phyloP scores from a whole-genome alignment of 345 rosid genomes.

The Rubroshorea leprosula region DNA sequence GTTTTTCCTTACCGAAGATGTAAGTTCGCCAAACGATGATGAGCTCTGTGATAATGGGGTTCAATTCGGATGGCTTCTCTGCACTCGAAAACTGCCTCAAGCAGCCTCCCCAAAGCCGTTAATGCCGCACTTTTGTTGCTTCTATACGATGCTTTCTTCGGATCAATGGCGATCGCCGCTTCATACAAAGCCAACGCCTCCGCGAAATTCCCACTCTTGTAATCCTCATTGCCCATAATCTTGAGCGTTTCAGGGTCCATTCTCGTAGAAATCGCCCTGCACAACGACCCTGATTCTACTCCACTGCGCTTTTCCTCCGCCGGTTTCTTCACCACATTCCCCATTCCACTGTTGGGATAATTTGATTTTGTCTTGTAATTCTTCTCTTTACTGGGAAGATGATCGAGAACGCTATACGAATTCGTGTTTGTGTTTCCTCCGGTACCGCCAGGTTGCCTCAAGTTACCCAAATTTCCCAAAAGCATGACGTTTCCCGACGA shows the following conservation, averaged over 20 bases:
- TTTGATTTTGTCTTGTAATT: constrained; percentile 17
- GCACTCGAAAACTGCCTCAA: constrained; percentile 88
- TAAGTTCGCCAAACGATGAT: constrained; percentile 79
- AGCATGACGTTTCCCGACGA: constrained; percentile 85
- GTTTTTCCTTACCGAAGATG: constrained; percentile 52
- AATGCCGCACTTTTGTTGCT: constrained; percentile 94
- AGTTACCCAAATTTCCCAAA: constrained; percentile 64
- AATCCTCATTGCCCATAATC: constrained; percentile 95
- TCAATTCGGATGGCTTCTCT: constrained; percentile 87
- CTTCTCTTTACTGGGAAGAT: constrained; percentile 22
- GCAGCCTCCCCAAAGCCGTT: constrained; percentile 72
- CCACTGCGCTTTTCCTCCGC: constrained; percentile 17
- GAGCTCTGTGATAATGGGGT: constrained; percentile 86
- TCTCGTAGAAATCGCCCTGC: constrained; percentile 79
- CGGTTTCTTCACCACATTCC: constrained; percentile 45
- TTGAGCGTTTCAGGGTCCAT: constrained; percentile 95
- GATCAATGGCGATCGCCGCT: constrained; percentile 89
- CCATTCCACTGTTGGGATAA: constrained; percentile 39
- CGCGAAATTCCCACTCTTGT: constrained; percentile 80
- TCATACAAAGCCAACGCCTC: constrained; percentile 89
- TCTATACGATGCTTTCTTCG: constrained; percentile 76
- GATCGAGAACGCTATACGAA: constrained; percentile 19
- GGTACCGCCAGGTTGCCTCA: constrained; percentile 48
- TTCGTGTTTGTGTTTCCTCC: constrained; percentile 20
- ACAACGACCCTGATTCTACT: constrained; percentile 46